Percentiles rank a stretch among this genome's conserved stretches.
These are phyloP conservation scores for Eutypa lata DNA, from an alignment of 2,329 filamentous ascomycete species.

Conservation along the genomic window DNA sequence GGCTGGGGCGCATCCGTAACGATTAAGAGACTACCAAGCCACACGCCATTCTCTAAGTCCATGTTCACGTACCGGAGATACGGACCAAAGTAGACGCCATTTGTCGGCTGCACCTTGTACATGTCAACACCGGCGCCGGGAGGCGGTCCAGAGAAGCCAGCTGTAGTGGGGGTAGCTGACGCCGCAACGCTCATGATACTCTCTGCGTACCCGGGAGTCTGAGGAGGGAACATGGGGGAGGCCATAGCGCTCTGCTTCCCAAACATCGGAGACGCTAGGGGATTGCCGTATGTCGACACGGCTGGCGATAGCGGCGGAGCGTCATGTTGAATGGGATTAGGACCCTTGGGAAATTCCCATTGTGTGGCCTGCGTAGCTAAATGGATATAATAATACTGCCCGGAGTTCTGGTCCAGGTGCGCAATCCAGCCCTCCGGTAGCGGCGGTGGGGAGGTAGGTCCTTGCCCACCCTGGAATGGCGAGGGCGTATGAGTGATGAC, in stretches of 20 bases:
- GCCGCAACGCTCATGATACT: constrained; percentile 80
- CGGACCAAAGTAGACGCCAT: constrained; percentile 96
- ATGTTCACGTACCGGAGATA: constrained; percentile 96
- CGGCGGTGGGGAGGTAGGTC: constrained; percentile 82
- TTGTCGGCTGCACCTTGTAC: constrained; percentile 90
- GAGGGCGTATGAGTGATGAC: constrained; percentile 38
- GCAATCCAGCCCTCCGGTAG: constrained; percentile 98
- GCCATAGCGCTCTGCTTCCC: constrained; percentile 66
- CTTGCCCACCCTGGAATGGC: constrained; percentile 36
- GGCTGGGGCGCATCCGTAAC: constrained; percentile 89
- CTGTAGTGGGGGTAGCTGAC: constrained; percentile 68
- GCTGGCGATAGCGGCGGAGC: constrained; percentile 79
- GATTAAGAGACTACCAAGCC: constrained; percentile 91
- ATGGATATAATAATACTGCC: constrained; percentile 99
- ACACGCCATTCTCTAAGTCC: constrained; percentile 86
- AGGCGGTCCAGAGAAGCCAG: constrained; percentile 86
- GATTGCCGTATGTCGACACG: constrained; percentile 72
- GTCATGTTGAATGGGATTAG: constrained; percentile 83
- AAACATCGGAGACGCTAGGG: constrained; percentile 66
- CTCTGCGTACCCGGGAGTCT: constrained; percentile 80
- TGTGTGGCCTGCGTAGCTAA: constrained; percentile 92
- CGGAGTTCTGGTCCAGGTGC: constrained; percentile 90
- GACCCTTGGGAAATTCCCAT: constrained; percentile 98
- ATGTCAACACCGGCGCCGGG: constrained; percentile 86
- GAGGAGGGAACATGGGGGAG: constrained; percentile 79